Evolutionary conservation across 2,329 filamentous ascomycete genomes (phyloP).

Genomic region (Lachnellula cervina): DNA sequence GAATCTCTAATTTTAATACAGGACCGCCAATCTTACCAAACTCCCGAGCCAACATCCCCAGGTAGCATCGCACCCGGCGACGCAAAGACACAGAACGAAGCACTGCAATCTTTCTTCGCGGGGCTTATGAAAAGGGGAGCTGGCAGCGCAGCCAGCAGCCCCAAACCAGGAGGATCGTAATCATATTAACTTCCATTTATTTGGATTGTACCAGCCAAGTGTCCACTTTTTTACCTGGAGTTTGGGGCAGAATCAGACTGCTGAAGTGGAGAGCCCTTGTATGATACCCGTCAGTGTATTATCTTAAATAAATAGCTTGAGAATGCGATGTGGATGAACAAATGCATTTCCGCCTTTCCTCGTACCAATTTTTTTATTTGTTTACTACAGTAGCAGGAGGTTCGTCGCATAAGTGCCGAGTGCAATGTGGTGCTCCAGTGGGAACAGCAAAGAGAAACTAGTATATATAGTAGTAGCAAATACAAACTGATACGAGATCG

Average conservation of each 20-base stretch:
- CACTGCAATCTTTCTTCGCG: conserved; percentile 55
- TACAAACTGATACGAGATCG: too few species aligned
- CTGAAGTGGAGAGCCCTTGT: too few species aligned
- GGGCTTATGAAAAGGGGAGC: conserved; percentile 50
- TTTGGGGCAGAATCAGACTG: neutral
- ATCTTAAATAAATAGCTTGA: too few species aligned
- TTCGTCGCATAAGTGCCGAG: too few species aligned
- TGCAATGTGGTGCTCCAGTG: too few species aligned
- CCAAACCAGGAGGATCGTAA: conserved; percentile 26
- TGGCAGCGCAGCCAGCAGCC: conserved; percentile 25
- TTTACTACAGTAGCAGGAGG: too few species aligned
- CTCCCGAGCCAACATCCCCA: conserved; percentile 30
- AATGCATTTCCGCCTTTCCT: too few species aligned
- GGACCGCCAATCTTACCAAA: conserved; percentile 32
- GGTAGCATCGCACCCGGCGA: conserved; percentile 27
- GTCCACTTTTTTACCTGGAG: neutral
- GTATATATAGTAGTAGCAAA: too few species aligned
- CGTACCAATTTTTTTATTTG: too few species aligned
- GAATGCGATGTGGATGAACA: too few species aligned
- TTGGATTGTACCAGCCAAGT: neutral
- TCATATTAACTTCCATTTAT: neutral
- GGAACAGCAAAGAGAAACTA: too few species aligned
- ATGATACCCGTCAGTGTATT: too few species aligned
- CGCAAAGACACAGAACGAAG: conserved; percentile 53
- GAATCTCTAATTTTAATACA: conserved; percentile 6